Conservation (phyloP, 148 eudicot genomes). For the Silene conica region DNA sequence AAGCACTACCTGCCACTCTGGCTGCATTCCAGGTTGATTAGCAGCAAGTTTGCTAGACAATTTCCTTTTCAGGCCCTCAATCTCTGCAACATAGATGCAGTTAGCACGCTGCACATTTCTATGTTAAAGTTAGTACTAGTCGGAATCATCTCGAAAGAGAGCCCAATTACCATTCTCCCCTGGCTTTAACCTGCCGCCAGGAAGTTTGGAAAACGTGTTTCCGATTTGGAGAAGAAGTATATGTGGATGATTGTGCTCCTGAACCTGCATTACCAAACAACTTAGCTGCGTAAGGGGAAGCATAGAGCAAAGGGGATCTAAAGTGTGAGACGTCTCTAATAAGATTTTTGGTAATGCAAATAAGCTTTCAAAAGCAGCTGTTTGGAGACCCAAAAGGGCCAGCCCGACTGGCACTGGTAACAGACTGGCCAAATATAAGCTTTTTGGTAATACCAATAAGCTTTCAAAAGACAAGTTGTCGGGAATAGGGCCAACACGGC, state of each 20-base stretch:
- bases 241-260: slow-evolving; percentile 85
- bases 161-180: slow-evolving; percentile 63
- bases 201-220: slow-evolving; percentile 83
- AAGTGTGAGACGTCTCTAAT: not conserved
- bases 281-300: not conserved
- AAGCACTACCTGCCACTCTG: slow-evolving; percentile 70
- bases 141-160: not conserved
- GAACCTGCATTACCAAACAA: slow-evolving; percentile 46
- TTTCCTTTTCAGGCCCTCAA: slow-evolving; percentile 80
- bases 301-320: not conserved
- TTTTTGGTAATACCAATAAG: too few species aligned
- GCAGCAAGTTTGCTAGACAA: slow-evolving; percentile 78
- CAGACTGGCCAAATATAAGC: not conserved
- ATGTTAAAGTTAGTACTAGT: not conserved
- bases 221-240: slow-evolving; percentile 78
- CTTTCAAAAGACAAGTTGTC: too few species aligned
- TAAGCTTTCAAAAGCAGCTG: not conserved
- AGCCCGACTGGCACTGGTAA: not conserved
- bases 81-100: slow-evolving; percentile 36
- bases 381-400: not conserved
- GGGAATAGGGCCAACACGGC: too few species aligned
- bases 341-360: not conserved
- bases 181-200: slow-evolving; percentile 85
- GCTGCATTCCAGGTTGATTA: slow-evolving; percentile 56
- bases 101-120: slow-evolving; percentile 1